Base-by-base conservation (phyloP, 2,329 filamentous ascomycete species). In the Coniochaeta sp. region DNA sequence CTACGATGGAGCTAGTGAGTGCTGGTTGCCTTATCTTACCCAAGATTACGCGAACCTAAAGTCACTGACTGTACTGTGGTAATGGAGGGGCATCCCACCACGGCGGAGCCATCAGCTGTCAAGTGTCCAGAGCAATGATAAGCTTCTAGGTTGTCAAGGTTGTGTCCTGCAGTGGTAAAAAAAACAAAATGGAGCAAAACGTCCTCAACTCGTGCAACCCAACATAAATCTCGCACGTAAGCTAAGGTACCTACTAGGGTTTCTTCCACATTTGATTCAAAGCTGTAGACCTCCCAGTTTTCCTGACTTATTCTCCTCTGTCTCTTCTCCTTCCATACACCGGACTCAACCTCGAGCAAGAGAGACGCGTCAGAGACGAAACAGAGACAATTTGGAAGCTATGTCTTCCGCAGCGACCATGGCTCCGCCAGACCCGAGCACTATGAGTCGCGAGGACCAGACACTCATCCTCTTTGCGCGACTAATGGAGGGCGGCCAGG, bases 401-500 rank as follows among this genome's bases (percentile, higher is more conserved):
- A 54, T 54, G 47, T 52, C 57, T 36, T 44, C 42, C 8, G 28
- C 44, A 50, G 59, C 34, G 34, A 36, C 34, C 34, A 24, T 34
- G 22, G 38, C 8, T 44, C 55, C 24, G 38, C 55, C 55, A 2
- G 22, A 44, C 22, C 24, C 55, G 3, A 61, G 63, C 57, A 61
- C 69, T 40, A 73, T 73, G 74, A 61, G 62, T 67, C 56, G 83
- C 75, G 75, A 82, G 66, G 87, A 90, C 69, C 79, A 88, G 68
- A 88, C 89, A 60, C 84, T 89, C 68, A 84, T 96, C 60, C 87
- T 93, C 66, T 85, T 97, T 65, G 93, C 93, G 26, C 89, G 90
- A 68, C 79, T 97, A 66, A 96, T 97, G 87, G 91, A 96, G 71
- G 91, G 91, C 52, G 92, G 91, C 58, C 86, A 93, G 67, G 91